Percentiles rank a stretch among this genome's conserved stretches.
phyloP scores from a whole-genome alignment of 176 grass and related monocot species.

The Puya raimondii region DNA sequence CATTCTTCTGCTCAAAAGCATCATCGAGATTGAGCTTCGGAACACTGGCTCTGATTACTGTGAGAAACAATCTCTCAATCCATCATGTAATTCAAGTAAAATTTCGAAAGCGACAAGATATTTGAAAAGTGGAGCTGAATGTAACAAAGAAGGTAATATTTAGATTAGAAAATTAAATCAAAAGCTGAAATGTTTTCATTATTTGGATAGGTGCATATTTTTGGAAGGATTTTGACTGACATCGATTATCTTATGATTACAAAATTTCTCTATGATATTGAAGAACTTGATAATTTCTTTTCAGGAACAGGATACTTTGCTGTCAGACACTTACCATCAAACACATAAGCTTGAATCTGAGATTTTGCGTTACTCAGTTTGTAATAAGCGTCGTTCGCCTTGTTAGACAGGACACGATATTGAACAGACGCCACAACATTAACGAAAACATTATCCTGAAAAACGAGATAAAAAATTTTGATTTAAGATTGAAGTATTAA shows the following conservation, averaged over 20 bases:
- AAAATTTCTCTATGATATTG: background rate
- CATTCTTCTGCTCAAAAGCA: constrained; percentile 75
- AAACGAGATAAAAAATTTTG: background rate
- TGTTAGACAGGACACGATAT: constrained; percentile 59
- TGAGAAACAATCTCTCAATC: background rate
- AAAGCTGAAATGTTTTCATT: no score
- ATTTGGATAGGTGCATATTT: background rate
- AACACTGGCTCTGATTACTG: constrained; percentile 79
- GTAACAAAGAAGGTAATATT: no score
- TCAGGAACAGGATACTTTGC: background rate
- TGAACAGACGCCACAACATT: constrained; percentile 82
- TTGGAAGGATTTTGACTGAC: background rate
- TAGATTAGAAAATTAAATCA: no score
- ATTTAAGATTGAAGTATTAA: background rate
- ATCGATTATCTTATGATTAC: background rate
- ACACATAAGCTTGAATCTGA: constrained; percentile 87
- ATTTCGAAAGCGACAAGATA: background rate
- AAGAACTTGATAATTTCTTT: background rate
- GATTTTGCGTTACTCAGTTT: constrained; percentile 74
- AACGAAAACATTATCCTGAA: constrained; percentile 88
- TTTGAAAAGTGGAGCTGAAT: no score
- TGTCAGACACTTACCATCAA: constrained; percentile 42
- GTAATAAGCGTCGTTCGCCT: constrained; percentile 75
- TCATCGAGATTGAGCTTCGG: constrained; percentile 65
- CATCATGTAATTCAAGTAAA: background rate